Conservation (phyloP, 441 rosid species). For the Gossypium lobatum region DNA sequence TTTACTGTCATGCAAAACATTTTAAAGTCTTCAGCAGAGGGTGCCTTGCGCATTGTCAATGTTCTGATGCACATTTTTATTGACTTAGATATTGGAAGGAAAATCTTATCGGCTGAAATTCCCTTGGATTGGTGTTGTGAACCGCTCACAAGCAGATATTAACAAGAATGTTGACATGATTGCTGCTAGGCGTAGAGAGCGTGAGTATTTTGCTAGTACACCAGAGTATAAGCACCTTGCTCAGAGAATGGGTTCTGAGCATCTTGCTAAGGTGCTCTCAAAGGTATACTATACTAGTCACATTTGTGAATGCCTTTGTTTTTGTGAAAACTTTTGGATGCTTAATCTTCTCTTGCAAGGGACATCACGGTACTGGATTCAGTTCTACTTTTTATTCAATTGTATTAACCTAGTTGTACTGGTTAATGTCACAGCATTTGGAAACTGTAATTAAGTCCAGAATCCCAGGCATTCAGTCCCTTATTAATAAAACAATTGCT, state of each 20-base stretch:
- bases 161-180: constrained; percentile 96
- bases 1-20: background rate
- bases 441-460: constrained; percentile 91
- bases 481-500: constrained; percentile 73
- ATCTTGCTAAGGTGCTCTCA: constrained; percentile 89
- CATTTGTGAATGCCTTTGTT: background rate
- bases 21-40: constrained; percentile 1
- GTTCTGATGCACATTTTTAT: constrained; percentile 20
- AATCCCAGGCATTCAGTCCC: constrained; percentile 93
- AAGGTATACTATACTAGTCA: constrained; percentile 39
- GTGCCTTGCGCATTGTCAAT: constrained; percentile 10
- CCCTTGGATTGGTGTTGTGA: constrained; percentile 98
- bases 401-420: constrained; percentile 16
- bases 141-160: constrained; percentile 96
- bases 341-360: background rate
- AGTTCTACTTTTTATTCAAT: background rate
- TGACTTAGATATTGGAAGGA: constrained; percentile 80
- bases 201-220: constrained; percentile 75
- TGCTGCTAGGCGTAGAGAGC: constrained; percentile 90
- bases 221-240: constrained; percentile 95
- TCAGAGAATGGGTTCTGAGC: constrained; percentile 93
- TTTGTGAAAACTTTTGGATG: background rate
- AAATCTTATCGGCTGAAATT: constrained; percentile 73
- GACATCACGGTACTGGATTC: background rate
- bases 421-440: constrained; percentile 65